These are phyloP conservation scores for Phytophthora pluvialis DNA, from an alignment of 352 stramenopile genomes.

Conservation along the genomic window DNA sequence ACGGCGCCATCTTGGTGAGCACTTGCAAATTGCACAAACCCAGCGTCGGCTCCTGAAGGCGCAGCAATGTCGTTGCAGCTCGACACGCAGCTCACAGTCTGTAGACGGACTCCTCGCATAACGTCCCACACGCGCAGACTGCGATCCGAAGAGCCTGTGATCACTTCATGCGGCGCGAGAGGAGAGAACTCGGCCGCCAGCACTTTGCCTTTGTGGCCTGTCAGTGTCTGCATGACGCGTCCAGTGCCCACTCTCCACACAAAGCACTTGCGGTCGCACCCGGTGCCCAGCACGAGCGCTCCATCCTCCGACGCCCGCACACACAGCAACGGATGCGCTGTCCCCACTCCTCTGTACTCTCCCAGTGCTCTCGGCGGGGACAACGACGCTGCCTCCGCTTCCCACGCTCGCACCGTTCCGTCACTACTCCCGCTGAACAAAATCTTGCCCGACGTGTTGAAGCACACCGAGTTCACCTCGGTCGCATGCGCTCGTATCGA, in stretches of 20 bases:
- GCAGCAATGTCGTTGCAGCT: conserved; percentile 85
- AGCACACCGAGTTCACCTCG: conserved; percentile 87
- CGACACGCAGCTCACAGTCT: conserved; percentile 79
- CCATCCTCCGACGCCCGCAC: conserved; percentile 81
- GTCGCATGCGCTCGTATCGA: conserved; percentile 80
- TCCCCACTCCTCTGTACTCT: conserved; percentile 81
- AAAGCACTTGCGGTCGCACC: conserved; percentile 87
- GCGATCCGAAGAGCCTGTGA: conserved; percentile 80
- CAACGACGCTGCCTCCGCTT: conserved; percentile 47
- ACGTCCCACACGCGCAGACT: conserved; percentile 85
- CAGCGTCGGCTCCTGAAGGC: conserved; percentile 26
- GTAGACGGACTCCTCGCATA: conserved; percentile 59
- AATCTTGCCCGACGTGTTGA: conserved; percentile 84
- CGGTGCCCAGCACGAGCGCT: conserved; percentile 77
- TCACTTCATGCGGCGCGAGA: conserved; percentile 59
- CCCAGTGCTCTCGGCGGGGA: conserved; percentile 46
- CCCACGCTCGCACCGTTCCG: conserved; percentile 82
- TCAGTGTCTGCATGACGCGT: conserved; percentile 83
- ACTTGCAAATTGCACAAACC: conserved; percentile 74
- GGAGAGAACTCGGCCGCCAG: conserved; percentile 79
- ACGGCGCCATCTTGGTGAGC: conserved; percentile 81
- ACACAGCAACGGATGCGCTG: conserved; percentile 83
- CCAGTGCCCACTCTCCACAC: conserved; percentile 84
- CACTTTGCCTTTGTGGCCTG: conserved; percentile 87
- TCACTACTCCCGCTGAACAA: conserved; percentile 86